Evolutionary conservation across 306 rosid genomes (phyloP), one percentile per base, ranked within the genome.

Genomic region (Chamaecrista fasciculata): DNA sequence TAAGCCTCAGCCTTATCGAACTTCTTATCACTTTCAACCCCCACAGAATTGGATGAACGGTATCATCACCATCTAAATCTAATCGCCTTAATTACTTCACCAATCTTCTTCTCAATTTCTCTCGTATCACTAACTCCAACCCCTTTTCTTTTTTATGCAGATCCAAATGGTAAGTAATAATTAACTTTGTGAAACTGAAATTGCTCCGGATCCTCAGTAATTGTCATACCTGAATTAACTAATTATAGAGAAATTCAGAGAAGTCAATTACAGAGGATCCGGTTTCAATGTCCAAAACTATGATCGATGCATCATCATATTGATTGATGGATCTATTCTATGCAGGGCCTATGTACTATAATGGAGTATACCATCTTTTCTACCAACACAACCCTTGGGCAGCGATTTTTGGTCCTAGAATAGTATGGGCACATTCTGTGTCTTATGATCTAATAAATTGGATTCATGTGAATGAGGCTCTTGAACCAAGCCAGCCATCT

Each of bases 101-200:
- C 37, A 29, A 70, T 61, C 23, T 20, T 57, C 42, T 57, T 15
- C 5, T 16, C 25, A 31, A n/a, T 7, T 16, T 57, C 24, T n/a
- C 1, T 57, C 7, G 31, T 12, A 10, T 14, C 37, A n/a, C 69
- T 78, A 75, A 78, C 59, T 68, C 37, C 10, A 69, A 36, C 1
- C 58, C 36, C 57, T 34, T 63, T n/a, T n/a, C n/a, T n/a, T n/a
- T n/a, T n/a, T 66, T 66, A 3, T 69, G 72, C 82, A 83, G 87
- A 83, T 79, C 87, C 87, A 62, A 79, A 83, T 76, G 87, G 87
- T 83, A 81, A 43, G 80, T n/a, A n/a, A n/a, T n/a, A n/a, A n/a
- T n/a, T n/a, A n/a, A n/a, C 29, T 50, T 5, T 14, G 5, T 37
- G n/a, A 68, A 33, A 70, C 63, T 4, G 20, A n/a, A n/a, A n/a